Evolutionary conservation across 2,329 filamentous ascomycete genomes (phyloP).

Genomic region (Eurotiales sp.): DNA sequence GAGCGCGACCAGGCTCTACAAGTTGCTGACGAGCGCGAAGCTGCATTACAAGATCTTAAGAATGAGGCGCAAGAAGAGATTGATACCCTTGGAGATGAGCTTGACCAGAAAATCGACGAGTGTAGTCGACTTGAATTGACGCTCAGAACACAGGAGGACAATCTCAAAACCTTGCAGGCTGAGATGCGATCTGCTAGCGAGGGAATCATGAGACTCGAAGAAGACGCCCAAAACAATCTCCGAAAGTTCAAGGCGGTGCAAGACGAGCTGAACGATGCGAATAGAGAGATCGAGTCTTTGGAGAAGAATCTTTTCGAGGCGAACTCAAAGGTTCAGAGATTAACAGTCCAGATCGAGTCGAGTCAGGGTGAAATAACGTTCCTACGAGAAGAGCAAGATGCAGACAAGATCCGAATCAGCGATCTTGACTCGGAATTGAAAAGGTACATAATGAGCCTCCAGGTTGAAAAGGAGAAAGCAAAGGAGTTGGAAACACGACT

Average conservation of each 20-base stretch:
- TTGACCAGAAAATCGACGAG: conserved; percentile 68
- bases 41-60: conserved; percentile 48
- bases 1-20: conserved; percentile 84
- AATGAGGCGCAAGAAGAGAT: conserved; percentile 59
- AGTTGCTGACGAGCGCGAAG: conserved; percentile 63
- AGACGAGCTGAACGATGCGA: conserved; percentile 75
- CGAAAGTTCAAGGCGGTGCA: conserved; percentile 79
- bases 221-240: conserved; percentile 77
- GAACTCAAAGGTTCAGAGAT: conserved; percentile 80
- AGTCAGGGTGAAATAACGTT: conserved; percentile 92
- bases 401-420: conserved; percentile 95
- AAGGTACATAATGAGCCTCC: conserved; percentile 71
- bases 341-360: conserved; percentile 88
- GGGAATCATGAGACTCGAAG: conserved; percentile 78
- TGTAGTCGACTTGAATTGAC: conserved; percentile 67
- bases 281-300: conserved; percentile 79
- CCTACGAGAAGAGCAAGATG: conserved; percentile 91
- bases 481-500: conserved; percentile 72
- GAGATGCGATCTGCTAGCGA: conserved; percentile 93
- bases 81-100: conserved; percentile 58
- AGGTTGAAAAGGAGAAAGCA: conserved; percentile 76
- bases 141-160: conserved; percentile 73
- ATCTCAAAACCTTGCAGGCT: conserved; percentile 83
- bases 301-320: conserved; percentile 80
- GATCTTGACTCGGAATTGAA: conserved; percentile 82